A percentile compares a stretch with the other conserved stretches of the same genome.
These are phyloP conservation scores for Phytomonas sp. DNA, from an alignment of 208 protist species.

Conservation along the genomic window DNA sequence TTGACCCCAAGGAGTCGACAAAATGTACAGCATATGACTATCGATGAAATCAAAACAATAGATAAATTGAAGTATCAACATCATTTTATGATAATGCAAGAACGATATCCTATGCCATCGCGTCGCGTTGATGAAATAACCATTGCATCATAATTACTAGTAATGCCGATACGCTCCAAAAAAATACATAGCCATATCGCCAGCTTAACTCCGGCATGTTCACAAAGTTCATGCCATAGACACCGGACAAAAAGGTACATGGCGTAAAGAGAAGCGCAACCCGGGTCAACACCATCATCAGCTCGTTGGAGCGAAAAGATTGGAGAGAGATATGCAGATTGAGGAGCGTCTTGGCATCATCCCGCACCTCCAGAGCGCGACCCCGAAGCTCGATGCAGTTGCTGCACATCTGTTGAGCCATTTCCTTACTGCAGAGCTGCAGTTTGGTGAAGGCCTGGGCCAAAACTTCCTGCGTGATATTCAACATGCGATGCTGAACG, in stretches of 20 bases:
- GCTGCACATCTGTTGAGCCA: slow-evolving; percentile 67
- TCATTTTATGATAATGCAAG: neutral
- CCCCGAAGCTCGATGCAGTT: slow-evolving; percentile 66
- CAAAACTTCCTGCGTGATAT: slow-evolving; percentile 53
- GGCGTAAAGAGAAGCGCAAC: slow-evolving; percentile 84
- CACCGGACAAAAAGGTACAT: slow-evolving; percentile 75
- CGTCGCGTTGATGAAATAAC: slow-evolving; percentile 28
- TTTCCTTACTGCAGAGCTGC: slow-evolving; percentile 58
- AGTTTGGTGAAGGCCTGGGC: slow-evolving; percentile 70
- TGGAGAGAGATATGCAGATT: slow-evolving; percentile 76
- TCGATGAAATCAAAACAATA: neutral
- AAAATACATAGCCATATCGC: slow-evolving; percentile 59
- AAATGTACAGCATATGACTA: slow-evolving; percentile 2
- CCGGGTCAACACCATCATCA: slow-evolving; percentile 85
- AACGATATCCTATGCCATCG: slow-evolving; percentile 5
- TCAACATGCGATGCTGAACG: slow-evolving; percentile 78
- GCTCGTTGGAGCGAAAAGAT: slow-evolving; percentile 77
- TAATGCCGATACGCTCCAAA: slow-evolving; percentile 53
- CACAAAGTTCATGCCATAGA: slow-evolving; percentile 89
- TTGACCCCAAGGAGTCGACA: neutral
- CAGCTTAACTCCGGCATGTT: slow-evolving; percentile 72
- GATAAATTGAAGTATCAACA: neutral
- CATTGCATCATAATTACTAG: slow-evolving; percentile 49
- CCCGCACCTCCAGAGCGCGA: slow-evolving; percentile 66
- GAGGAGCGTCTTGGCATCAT: slow-evolving; percentile 76